phyloP scores from a whole-genome alignment of 495 filamentous ascomycete genomes.

The Hypoxylon trugodes region DNA sequence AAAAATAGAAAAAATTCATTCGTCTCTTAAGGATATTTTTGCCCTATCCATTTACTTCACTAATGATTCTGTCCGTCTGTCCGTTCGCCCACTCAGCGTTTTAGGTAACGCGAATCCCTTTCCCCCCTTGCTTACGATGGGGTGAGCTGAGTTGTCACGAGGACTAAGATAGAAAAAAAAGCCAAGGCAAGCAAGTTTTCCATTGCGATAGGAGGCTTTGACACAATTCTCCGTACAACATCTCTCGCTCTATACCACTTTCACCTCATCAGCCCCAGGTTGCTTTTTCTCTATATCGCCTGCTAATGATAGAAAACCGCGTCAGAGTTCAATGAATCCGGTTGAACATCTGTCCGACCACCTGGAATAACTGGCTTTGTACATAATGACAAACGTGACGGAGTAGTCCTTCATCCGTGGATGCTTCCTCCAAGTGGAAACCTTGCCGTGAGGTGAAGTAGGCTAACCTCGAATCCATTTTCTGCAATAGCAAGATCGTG shows the following conservation, averaged over 20 bases:
- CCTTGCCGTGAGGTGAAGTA: conserved; percentile 34
- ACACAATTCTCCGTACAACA: conserved; percentile 12
- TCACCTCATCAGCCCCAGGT: conserved; percentile 14
- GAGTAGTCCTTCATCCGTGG: conserved; percentile 21
- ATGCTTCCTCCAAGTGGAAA: conserved; percentile 33
- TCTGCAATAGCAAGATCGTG: conserved; percentile 12
- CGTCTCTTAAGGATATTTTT: conserved; percentile 34
- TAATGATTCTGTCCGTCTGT: conserved; percentile 17
- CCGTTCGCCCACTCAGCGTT: conserved; percentile 2
- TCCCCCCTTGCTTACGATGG: conserved; percentile 30
- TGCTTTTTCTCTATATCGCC: conserved; percentile 32
- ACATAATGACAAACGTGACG: conserved; percentile 30
- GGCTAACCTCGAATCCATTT: conserved; percentile 18
- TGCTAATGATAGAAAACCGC: conserved; percentile 22
- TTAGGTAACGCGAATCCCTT: conserved; percentile 6
- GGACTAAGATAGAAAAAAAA: conserved; percentile 18
- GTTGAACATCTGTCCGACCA: conserved; percentile 21
- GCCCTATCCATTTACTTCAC: conserved; percentile 38
- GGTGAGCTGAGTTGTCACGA: conserved; percentile 8
- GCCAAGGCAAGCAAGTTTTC: conserved; percentile 25
- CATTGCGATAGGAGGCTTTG: conserved; percentile 4
- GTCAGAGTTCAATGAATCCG: conserved; percentile 20
- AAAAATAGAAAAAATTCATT: conserved; percentile 25
- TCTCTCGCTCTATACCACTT: conserved; percentile 12
- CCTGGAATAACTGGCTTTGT: conserved; percentile 33